These are phyloP conservation scores for Globisporangium radiosum DNA, from an alignment of 352 stramenopile species.

Conservation along the genomic window DNA sequence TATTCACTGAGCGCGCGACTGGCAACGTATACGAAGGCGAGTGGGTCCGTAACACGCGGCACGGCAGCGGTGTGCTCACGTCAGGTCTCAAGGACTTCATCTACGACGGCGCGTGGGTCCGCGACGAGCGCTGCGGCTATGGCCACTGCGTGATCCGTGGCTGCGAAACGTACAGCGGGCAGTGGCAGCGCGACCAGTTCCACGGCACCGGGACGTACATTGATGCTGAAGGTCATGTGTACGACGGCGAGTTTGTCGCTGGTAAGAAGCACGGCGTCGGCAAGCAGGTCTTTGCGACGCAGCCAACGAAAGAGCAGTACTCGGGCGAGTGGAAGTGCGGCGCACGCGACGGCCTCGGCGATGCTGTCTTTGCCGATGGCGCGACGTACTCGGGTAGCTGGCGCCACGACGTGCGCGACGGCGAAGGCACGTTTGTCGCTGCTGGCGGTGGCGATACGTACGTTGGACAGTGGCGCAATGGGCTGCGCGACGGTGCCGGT, in stretches of 20 bases:
- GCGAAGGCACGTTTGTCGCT: constrained; percentile 49
- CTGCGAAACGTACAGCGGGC: constrained; percentile 66
- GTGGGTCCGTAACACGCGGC: constrained; percentile 48
- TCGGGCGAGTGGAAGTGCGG: constrained; percentile 56
- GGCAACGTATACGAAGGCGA: constrained; percentile 70
- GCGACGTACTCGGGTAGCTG: constrained; percentile 56
- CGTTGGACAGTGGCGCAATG: constrained; percentile 58
- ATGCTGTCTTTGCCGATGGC: constrained; percentile 43
- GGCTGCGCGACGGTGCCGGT: constrained; percentile 43
- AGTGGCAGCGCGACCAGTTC: constrained; percentile 71
- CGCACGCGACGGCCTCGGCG: constrained; percentile 47
- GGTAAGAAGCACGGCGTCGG: constrained; percentile 77
- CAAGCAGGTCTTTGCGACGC: constrained; percentile 24
- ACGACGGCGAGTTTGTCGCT: constrained; percentile 71
- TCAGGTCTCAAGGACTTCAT: constrained; percentile 75
- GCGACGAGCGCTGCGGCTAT: constrained; percentile 51
- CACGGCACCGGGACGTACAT: constrained; percentile 75
- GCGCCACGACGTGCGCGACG: constrained; percentile 42
- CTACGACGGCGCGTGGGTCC: constrained; percentile 70
- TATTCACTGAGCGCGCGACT: constrained; percentile 54
- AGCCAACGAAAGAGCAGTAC: constrained; percentile 37
- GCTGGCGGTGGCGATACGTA: constrained; percentile 42
- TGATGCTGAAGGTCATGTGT: constrained; percentile 72
- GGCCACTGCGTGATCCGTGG: constrained; percentile 73
- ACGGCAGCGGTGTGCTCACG: constrained; percentile 60